phyloP scores from a whole-genome alignment of 176 grass and related monocot species.

The bread wheat (Triticum aestivum) region IWGSC_CS_RefSeq_v2.1 NC_057800.1:453380657-453381156 shows the following conservation, averaged over 20 bases:
- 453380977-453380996: no score
- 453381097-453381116: not conserved
- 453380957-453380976: no score
- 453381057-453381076: no score
- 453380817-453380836: constrained; percentile 16
- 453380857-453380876: constrained; percentile 11
- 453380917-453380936: no score
- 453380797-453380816: constrained; percentile 91
- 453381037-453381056: no score
- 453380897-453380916: not conserved
- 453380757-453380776: constrained; percentile 58
- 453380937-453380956: no score
- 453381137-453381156: no score
- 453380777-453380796: constrained; percentile 92
- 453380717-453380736: constrained; percentile 22
- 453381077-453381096: no score
- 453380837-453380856: constrained; percentile 3
- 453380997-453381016: no score
- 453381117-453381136: not conserved
- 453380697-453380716: constrained; percentile 33
- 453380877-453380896: not conserved
- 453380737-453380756: not conserved
- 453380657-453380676: constrained; percentile 98
- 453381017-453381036: no score
- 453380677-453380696: constrained; percentile 81